Conservation (phyloP, 768 basidiomycete genomes). For the Porpolomopsis calyptriformis region DNA sequence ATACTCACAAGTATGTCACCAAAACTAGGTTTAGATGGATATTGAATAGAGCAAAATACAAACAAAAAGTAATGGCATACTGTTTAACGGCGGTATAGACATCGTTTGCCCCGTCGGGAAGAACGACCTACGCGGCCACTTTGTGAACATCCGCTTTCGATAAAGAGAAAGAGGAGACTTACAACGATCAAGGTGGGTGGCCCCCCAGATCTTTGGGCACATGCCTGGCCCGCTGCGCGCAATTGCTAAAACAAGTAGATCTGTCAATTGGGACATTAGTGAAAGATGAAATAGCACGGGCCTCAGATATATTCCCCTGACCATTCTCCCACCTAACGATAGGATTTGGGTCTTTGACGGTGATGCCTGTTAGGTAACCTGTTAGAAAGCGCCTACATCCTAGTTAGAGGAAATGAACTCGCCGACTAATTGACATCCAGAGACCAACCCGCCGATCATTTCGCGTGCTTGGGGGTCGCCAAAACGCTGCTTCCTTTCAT, state of each 20-base stretch:
- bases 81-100: constrained; percentile 72
- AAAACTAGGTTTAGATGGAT: constrained; percentile 35
- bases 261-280: too few species aligned
- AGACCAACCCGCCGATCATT: constrained; percentile 44
- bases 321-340: constrained; percentile 46
- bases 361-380: constrained; percentile 40
- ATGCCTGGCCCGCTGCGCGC: constrained; percentile 38
- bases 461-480: constrained; percentile 34
- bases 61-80: constrained; percentile 31
- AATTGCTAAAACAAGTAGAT: too few species aligned
- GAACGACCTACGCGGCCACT: constrained; percentile 43
- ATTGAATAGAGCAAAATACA: background rate
- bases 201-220: constrained; percentile 26
- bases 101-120: constrained; percentile 68
- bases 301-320: constrained; percentile 41
- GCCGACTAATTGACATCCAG: constrained; percentile 49
- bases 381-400: background rate
- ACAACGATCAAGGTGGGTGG: constrained; percentile 35
- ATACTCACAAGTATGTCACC: constrained; percentile 35
- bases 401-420: constrained; percentile 17
- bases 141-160: background rate
- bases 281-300: background rate
- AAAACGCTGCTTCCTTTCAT: constrained; percentile 54
- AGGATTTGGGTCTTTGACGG: constrained; percentile 33
- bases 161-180: background rate